Base-by-base conservation (phyloP, 129 eudicot genomes). In the Erigeron canadensis region DNA sequence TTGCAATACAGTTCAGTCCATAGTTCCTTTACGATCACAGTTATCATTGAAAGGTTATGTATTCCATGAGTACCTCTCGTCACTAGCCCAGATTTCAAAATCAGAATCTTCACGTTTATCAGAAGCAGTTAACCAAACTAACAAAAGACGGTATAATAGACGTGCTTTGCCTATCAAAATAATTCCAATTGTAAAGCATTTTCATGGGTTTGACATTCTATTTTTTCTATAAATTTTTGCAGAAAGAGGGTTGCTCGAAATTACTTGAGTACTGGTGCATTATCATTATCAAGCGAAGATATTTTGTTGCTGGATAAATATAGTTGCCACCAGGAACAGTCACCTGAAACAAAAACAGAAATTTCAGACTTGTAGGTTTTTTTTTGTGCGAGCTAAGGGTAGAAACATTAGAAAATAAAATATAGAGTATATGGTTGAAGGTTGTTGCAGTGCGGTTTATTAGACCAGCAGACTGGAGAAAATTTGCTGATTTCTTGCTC, bases 21-120 rank as follows among this genome's bases (percentile, higher is more conserved):
- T 85, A 53, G 87, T 89, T 77, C 92, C 96, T 23, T 21, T 73
- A 67, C 79, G 80, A 38, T 84, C 89, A 65, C 80, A 78, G 48
- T 75, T 93, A 62, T 75, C 88, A 17, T 46, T 85, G 23, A 81
- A 76, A 73, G 96, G 95, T 10, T 53, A 82, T 75, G 77, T 91
- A 63, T 84, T 83, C 77, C 91, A 89, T 66, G 98, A 93, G 45
- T 93, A 93, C 75, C 86, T 93, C 45, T 89, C 96, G 11, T 78
- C 89, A 45, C 84, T 89, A 67, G 79, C 89, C 80, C 90, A 84
- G 48, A 93, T 93, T 57, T 89, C 98, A 63, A 89, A 87, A 82
- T 84, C 77, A 54, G 98, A 89, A 83, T 72, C 91, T 57, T 71
- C 75, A 28, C 95, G 88, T 75, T 75, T 87, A 58, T 83, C 91